Conservation (phyloP, 768 basidiomycete species). For the Tephrocybe sp. region DNA sequence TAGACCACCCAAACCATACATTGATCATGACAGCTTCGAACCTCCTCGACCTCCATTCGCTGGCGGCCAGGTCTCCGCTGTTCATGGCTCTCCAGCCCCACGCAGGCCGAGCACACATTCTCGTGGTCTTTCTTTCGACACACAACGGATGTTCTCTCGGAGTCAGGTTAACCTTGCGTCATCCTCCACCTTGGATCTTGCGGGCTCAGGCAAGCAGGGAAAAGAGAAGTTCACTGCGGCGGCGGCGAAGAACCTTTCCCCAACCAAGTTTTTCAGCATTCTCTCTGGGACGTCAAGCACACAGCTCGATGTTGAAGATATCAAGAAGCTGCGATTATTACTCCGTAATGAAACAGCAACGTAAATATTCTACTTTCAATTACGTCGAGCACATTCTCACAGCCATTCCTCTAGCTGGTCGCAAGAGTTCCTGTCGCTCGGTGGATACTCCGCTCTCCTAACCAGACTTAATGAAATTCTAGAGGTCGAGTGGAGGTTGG, state of each 20-base stretch:
- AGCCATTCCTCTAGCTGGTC: conserved; percentile 73
- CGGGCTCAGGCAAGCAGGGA: conserved; percentile 34
- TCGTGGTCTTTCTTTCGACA: conserved; percentile 65
- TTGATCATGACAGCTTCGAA: conserved; percentile 38
- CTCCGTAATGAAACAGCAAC: conserved; percentile 90
- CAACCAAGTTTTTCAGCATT: conserved; percentile 66
- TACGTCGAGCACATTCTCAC: neutral
- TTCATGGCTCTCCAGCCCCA: conserved; percentile 32
- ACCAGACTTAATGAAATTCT: conserved; percentile 88
- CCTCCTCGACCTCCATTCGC: conserved; percentile 36
- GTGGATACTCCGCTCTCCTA: conserved; percentile 85
- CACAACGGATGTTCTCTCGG: conserved; percentile 49
- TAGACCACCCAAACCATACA: conserved; percentile 37
- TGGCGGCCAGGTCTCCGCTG: conserved; percentile 37
- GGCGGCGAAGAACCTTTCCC: conserved; percentile 52
- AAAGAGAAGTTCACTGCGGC: conserved; percentile 52
- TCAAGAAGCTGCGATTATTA: conserved; percentile 86
- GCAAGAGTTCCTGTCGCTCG: conserved; percentile 75
- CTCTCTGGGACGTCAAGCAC: conserved; percentile 69
- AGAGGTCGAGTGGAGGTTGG: conserved; percentile 95
- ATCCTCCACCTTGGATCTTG: conserved; percentile 43
- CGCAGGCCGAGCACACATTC: conserved; percentile 47
- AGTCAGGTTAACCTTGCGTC: conserved; percentile 50
- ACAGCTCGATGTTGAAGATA: conserved; percentile 77
- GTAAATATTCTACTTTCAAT: conserved; percentile 36